Evolutionary conservation across 148 eudicot species (phyloP).

Genomic region (Fagopyrum homotropicum): DNA sequence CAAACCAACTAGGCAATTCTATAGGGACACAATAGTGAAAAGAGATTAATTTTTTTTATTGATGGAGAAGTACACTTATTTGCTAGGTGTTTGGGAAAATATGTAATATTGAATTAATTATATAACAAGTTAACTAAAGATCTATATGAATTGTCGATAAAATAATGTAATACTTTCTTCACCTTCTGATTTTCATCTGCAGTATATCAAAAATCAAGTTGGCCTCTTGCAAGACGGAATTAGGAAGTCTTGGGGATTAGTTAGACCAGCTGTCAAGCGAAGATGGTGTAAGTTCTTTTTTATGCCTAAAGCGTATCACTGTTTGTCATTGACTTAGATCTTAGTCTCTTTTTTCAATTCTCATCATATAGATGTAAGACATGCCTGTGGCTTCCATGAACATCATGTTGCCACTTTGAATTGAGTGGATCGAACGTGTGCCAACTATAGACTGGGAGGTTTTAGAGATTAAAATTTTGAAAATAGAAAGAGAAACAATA

Average conservation of each 20-base stretch:
- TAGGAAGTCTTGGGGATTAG: constrained; percentile 72
- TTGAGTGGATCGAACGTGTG: neutral
- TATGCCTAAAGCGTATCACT: neutral
- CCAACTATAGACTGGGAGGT: neutral
- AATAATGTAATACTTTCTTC: neutral
- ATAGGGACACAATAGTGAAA: neutral
- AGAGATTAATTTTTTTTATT: neutral
- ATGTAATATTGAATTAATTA: neutral
- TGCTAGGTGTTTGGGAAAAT: neutral
- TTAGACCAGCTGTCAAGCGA: constrained; percentile 32
- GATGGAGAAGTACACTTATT: neutral
- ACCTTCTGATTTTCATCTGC: constrained; percentile 17
- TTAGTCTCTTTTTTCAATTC: neutral
- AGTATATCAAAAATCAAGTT: constrained; percentile 70
- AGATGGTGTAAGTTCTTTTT: constrained; percentile 51
- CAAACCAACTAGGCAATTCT: neutral
- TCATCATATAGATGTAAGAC: neutral
- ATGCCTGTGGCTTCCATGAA: neutral
- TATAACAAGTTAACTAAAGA: neutral
- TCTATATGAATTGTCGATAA: neutral
- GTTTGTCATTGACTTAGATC: neutral
- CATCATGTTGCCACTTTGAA: neutral
- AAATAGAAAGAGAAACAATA: no score
- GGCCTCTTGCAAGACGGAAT: constrained; percentile 57
- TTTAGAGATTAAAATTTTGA: no score